Percentiles rank a stretch among this genome's conserved stretches.
phyloP scores from a whole-genome alignment of 129 eudicot genomes.

The Chrysanthemum lavandulifolium region DNA sequence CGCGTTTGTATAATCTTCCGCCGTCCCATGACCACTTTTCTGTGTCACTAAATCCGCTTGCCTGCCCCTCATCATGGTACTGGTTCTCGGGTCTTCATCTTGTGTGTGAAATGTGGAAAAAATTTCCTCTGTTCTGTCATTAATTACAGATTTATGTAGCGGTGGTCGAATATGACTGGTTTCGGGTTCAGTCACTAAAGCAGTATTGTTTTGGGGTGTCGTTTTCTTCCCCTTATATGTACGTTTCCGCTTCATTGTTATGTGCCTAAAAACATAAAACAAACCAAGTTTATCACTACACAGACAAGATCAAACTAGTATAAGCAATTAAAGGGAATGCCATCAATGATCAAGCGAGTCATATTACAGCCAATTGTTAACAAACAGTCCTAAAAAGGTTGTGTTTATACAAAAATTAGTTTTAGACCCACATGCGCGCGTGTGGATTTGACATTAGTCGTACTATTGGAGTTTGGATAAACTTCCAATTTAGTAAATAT shows the following conservation, averaged over 20 bases:
- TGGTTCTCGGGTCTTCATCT: constrained; percentile 32
- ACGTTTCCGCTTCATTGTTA: constrained; percentile 67
- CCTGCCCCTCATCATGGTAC: constrained; percentile 19
- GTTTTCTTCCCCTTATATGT: constrained; percentile 33
- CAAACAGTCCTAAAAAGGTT: too few species aligned
- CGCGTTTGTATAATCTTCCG: constrained; percentile 38
- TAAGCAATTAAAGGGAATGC: neutral
- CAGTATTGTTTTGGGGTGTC: constrained; percentile 20
- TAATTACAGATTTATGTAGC: neutral
- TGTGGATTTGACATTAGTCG: too few species aligned
- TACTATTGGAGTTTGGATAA: too few species aligned
- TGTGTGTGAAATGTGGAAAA: constrained; percentile 10
- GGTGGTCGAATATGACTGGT: constrained; percentile 18
- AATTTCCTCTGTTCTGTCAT: constrained; percentile 19
- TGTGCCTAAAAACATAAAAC: neutral
- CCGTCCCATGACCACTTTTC: neutral
- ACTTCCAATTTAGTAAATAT: too few species aligned
- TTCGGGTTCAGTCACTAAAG: constrained; percentile 24
- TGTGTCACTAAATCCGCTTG: neutral
- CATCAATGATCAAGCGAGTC: too few species aligned
- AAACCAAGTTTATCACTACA: too few species aligned
- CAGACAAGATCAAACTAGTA: neutral
- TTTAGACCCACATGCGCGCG: too few species aligned
- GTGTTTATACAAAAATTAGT: too few species aligned
- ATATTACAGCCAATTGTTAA: too few species aligned